Evolutionary conservation across 495 filamentous ascomycete genomes (phyloP).

Genomic region (Hypoxylon fuscum): DNA sequence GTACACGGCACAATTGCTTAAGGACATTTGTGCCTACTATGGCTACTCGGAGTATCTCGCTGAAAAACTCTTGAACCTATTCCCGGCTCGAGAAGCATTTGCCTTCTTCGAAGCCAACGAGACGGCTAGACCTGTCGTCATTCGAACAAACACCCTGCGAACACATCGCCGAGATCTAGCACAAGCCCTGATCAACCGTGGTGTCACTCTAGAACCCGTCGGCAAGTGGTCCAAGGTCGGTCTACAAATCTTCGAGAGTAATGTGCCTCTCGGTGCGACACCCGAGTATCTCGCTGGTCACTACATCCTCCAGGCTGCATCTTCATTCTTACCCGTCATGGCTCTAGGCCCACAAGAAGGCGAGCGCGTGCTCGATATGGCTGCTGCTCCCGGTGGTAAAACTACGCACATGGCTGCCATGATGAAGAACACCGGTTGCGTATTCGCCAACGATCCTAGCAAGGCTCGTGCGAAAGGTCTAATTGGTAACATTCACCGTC

Average conservation of each 20-base stretch:
- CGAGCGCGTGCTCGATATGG: slow-evolving; percentile 88
- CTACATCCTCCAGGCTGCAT: slow-evolving; percentile 97
- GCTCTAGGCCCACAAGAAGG: slow-evolving; percentile 92
- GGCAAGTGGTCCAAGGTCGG: slow-evolving; percentile 99
- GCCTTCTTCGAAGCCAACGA: slow-evolving; percentile 99
- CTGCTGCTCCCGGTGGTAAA: slow-evolving; percentile 96
- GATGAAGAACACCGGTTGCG: slow-evolving; percentile 97
- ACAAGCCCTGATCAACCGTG: slow-evolving; percentile 94
- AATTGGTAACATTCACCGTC: slow-evolving; percentile 96
- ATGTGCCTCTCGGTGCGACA: slow-evolving; percentile 95
- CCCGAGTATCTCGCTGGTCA: slow-evolving; percentile 97
- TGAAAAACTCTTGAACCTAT: slow-evolving; percentile 88
- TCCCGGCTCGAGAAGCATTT: slow-evolving; percentile 92
- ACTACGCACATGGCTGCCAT: slow-evolving; percentile 95
- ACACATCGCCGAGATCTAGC: slow-evolving; percentile 92
- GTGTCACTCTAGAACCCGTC: slow-evolving; percentile 93
- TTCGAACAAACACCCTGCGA: slow-evolving; percentile 92
- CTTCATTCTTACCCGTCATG: slow-evolving; percentile 98
- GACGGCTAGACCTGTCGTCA: slow-evolving; percentile 78
- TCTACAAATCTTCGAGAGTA: slow-evolving; percentile 92
- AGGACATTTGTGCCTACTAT: slow-evolving; percentile 94
- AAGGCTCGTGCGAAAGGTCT: slow-evolving; percentile 93
- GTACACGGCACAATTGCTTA: slow-evolving; percentile 84
- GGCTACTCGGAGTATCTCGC: slow-evolving; percentile 86
- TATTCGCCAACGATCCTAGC: slow-evolving; percentile 97